These are phyloP conservation scores for Wickerhamiella occidentalis DNA, from an alignment of 805 yeast species.

Conservation along the genomic window DNA sequence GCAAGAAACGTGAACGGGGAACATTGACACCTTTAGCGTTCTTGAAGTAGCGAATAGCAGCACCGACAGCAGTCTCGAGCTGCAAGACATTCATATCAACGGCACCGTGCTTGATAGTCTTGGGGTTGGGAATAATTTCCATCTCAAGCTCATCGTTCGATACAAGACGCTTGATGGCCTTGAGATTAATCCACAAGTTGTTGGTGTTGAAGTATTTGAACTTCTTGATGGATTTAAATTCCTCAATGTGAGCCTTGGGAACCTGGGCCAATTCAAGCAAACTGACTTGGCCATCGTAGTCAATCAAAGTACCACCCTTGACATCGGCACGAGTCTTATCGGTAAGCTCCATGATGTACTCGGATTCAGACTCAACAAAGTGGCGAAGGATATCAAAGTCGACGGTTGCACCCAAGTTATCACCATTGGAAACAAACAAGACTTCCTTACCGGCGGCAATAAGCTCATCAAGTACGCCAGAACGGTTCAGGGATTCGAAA, in stretches of 20 bases:
- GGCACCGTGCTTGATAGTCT: slow-evolving; percentile 67
- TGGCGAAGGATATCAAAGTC: slow-evolving; percentile 82
- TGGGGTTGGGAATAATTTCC: slow-evolving; percentile 93
- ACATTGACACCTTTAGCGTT: slow-evolving; percentile 97
- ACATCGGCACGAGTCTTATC: slow-evolving; percentile 99
- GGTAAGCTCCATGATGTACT: slow-evolving; percentile 96
- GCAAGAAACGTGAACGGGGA: slow-evolving; percentile 94
- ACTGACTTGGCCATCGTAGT: slow-evolving; percentile 89
- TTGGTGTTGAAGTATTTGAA: slow-evolving; percentile 97
- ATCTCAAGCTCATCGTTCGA: slow-evolving; percentile 69
- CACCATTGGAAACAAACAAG: slow-evolving; percentile 93
- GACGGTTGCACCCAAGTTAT: slow-evolving; percentile 96
- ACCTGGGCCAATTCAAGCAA: slow-evolving; percentile 96
- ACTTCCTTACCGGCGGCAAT: slow-evolving; percentile 90
- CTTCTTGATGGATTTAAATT: slow-evolving; percentile 93
- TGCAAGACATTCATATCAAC: slow-evolving; percentile 77
- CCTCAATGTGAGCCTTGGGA: slow-evolving; percentile 96
- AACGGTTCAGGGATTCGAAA: slow-evolving; percentile 75
- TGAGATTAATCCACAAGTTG: slow-evolving; percentile 92
- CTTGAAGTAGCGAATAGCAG: slow-evolving; percentile 90
- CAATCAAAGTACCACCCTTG: slow-evolving; percentile 96
- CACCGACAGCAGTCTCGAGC: slow-evolving; percentile 98
- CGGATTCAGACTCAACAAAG: slow-evolving; percentile 83
- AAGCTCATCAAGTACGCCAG: slow-evolving; percentile 84
- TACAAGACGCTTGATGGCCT: slow-evolving; percentile 84